Evolutionary conservation across 2,329 filamentous ascomycete species (phyloP), one percentile per base, ranked within the genome.

Genomic region (Phialemonium atrogriseum): DNA sequence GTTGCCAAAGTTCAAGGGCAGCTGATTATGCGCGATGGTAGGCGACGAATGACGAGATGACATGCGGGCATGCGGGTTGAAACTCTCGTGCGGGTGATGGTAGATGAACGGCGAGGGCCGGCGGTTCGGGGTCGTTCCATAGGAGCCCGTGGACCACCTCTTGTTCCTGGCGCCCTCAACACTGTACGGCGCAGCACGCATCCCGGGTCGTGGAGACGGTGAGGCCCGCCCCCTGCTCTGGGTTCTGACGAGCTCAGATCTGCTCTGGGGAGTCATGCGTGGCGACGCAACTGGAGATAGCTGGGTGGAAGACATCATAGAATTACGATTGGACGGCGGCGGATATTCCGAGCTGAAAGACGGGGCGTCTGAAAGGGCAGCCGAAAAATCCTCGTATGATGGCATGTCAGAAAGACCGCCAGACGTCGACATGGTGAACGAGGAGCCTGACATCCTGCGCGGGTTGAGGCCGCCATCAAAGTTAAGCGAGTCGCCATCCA

Each of bases 71-170:
- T 70, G 68, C 16, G 64, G 51, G 36, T 68, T 70, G 44, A 76
- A 77, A 18, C 70, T 59, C 32, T 81, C 77, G 32, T 73, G 66
- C 4, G 68, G 62, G 38, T 72, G 68, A 41, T 80, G 70, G 52
- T 79, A 79, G 25, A 79, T 64, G 41, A 77, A 75, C 3, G 79
- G 69, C 19, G 75, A 67, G 16, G 70, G 66, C 19, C 77, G 65
- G 34, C 71, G 62, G 46, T 59, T 72, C 15, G 64, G 64, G 13
- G 63, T 55, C 2, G 75, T 70, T 13, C 70, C 77, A 37, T 80
- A 84, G 4, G 79, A 84, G 10, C 80, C 81, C 4, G 82, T 86
- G 13, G 82, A 86, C 81, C 82, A 87, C 43, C 82, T 68, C 64
- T 86, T 85, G 50, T 68, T 76, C 40, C 79, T 71, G 27, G 65